Base-by-base conservation (phyloP, 1,139 yeast species). In the Lodderomyces theae region DNA sequence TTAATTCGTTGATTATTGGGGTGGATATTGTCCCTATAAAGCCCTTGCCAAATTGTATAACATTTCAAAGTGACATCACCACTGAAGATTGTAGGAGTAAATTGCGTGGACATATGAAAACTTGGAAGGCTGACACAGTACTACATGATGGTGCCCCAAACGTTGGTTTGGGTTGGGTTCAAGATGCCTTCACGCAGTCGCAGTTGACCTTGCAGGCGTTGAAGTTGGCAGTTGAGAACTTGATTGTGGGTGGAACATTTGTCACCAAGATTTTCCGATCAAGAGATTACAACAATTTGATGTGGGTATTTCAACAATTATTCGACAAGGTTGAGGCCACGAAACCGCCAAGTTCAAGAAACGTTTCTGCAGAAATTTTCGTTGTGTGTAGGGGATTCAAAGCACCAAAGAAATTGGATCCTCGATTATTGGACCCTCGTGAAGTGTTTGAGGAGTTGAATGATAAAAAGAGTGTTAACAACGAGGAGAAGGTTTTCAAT, bases 81-180 rank as follows among this genome's bases (percentile, higher is more conserved):
- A 90, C 98, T 5, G 98, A 92, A 57, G 97, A 92, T 65, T 92
- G 99, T 72, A 78, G 97, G 53, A 86, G 96, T 35, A 88, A 79
- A 61, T 74, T 92, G 51, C 79, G 97, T 59, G 97, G 97, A 28
- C 92, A 90, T 60, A 83, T 94, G 86, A 92, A 92, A 64, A 90
- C 98, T 1, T 92, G 97, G 97, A 92, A 94, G 58, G 99, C 98
- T 1, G 97, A 94, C 58, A 87, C 96, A 0, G 97, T 92, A 18
- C 70, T 94, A 59, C 98, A 92, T 67, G 99, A 92, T 76, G 99
- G 99, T 82, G 99, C 99, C 21, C 99, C 99, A 21, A 94, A 92
- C 59, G 98, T 92, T 52, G 98, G 98, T 82, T 75, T 90, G 57
- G 96, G 96, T 18, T 94, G 98, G 98, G 92, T 87, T 23, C 98